These are phyloP conservation scores for Hamigera avellanea DNA, from an alignment of 495 filamentous ascomycete genomes.

Conservation along the genomic window DNA sequence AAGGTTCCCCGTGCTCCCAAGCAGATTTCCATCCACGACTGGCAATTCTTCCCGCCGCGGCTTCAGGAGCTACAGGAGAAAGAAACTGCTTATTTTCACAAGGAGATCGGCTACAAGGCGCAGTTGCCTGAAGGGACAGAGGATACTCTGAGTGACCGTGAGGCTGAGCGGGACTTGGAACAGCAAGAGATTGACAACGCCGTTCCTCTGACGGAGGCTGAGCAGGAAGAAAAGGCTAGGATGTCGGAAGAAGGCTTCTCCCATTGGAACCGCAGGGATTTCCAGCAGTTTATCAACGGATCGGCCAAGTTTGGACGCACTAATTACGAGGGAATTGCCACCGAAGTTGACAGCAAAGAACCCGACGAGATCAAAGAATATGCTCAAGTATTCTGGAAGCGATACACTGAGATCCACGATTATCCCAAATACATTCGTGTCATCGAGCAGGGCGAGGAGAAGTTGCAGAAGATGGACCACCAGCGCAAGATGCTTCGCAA, in stretches of 20 bases:
- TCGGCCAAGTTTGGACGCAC: constrained; percentile 83
- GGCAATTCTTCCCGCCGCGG: constrained; percentile 84
- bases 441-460: constrained; percentile 87
- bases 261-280: constrained; percentile 93
- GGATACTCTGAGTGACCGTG: constrained; percentile 68
- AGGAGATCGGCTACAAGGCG: constrained; percentile 89
- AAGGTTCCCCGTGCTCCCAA: constrained; percentile 94
- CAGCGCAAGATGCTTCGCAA: constrained; percentile 88
- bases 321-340: constrained; percentile 71
- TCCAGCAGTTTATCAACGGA: constrained; percentile 94
- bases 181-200: constrained; percentile 91
- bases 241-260: constrained; percentile 80
- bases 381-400: constrained; percentile 88
- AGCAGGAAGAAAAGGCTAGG: constrained; percentile 68
- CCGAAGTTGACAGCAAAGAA: constrained; percentile 85
- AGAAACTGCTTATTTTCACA: constrained; percentile 91
- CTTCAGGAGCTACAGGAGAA: constrained; percentile 86
- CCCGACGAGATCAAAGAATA: constrained; percentile 78
- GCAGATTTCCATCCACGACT: constrained; percentile 85
- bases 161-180: constrained; percentile 78
- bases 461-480: constrained; percentile 74
- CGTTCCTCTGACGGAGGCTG: constrained; percentile 76
- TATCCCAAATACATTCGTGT: constrained; percentile 76
- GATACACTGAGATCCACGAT: constrained; percentile 78
- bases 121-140: constrained; percentile 75